Evolutionary conservation across 345 rosid genomes (phyloP), one percentile per base, ranked within the genome.

Genomic region (Populus davidiana): DNA sequence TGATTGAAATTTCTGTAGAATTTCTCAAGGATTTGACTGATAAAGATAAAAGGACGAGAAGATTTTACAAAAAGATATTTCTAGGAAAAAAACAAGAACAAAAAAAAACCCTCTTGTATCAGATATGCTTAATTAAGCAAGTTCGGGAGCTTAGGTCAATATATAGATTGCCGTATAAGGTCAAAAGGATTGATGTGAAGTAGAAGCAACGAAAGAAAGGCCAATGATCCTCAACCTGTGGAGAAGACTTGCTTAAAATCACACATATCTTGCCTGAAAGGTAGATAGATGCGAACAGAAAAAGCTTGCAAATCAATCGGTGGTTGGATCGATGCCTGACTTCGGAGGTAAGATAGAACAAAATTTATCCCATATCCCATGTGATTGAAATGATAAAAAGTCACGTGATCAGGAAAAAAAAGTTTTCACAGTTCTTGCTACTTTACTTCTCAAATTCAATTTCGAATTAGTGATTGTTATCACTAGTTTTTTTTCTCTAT

Each of bases 301-400:
- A 52, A 52, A 0, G 23, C 23, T 6, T 20, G 2, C 59, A 18
- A 20, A 20, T 52, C 63, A 14, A 11, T 47, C 56, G 13, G 35
- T 56, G 41, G 10, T 7, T 16, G 29, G 82, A 33, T 33, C 36
- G 36, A 72, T 43, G 78, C 74, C 75, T 44, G 71, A 25, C 79
- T 81, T 73, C 12, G 23, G 39, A 70, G 76, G 70, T 27, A 64
- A 81, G 78, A 71, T 20, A 41, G 66, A 27, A 78, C 65, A 71
- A 54, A 21, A 21, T 27, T 68, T 52, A 54, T 27, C 12, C 47
- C 23, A 36, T 39, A 18, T 68, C 70, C 70, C 84, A 72, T 56
- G 80, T 78, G 84, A 72, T 75, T 11, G 23, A 8, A 23, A 56
- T 56, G 27, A n/a, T n/a, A n/a, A 8, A 10, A 56, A n/a, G 63